Percentiles rank a stretch among this genome's conserved stretches.
Evolutionary conservation across 2,329 filamentous ascomycete genomes (phyloP).

Genomic region (Periconia macrospinosa): DNA sequence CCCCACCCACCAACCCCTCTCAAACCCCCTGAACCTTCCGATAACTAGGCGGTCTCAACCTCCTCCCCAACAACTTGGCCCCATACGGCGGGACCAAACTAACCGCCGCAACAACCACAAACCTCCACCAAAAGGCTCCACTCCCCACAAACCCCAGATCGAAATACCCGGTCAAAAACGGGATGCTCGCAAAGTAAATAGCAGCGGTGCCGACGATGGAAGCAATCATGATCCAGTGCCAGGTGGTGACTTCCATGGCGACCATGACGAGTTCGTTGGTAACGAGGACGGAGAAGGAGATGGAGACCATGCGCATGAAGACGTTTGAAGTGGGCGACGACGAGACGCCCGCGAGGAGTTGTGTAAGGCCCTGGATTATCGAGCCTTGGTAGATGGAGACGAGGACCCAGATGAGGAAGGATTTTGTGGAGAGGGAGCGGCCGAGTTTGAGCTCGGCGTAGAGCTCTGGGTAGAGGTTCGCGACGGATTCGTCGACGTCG

Average conservation of each 20-base stretch:
- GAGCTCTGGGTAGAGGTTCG: slow-evolving; percentile 93
- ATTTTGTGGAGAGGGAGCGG: slow-evolving; percentile 83
- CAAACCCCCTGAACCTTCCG: slow-evolving; percentile 78
- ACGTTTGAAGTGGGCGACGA: background rate
- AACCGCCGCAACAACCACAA: slow-evolving; percentile 76
- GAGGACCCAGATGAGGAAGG: slow-evolving; percentile 95
- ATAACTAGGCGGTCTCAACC: slow-evolving; percentile 89
- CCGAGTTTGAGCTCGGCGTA: slow-evolving; percentile 97
- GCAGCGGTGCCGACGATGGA: slow-evolving; percentile 80
- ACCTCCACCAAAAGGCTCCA: slow-evolving; percentile 85
- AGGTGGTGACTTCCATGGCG: slow-evolving; percentile 92
- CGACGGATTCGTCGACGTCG: slow-evolving; percentile 91
- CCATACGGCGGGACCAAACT: slow-evolving; percentile 85
- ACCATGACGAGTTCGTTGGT: slow-evolving; percentile 98
- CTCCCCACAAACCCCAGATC: slow-evolving; percentile 79
- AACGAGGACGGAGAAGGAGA: slow-evolving; percentile 89
- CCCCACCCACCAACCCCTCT: background rate
- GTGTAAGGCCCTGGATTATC: slow-evolving; percentile 91
- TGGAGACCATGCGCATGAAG: slow-evolving; percentile 71
- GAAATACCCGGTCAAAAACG: slow-evolving; percentile 88
- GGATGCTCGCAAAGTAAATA: slow-evolving; percentile 79
- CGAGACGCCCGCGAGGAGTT: slow-evolving; percentile 76
- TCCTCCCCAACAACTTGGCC: slow-evolving; percentile 80
- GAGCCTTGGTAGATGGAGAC: slow-evolving; percentile 94
- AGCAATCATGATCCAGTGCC: slow-evolving; percentile 91